A percentile compares a stretch with the other conserved stretches of the same genome.
Conservation (phyloP, 169 alveolate genomes). For the Blepharisma undulans region DNA sequence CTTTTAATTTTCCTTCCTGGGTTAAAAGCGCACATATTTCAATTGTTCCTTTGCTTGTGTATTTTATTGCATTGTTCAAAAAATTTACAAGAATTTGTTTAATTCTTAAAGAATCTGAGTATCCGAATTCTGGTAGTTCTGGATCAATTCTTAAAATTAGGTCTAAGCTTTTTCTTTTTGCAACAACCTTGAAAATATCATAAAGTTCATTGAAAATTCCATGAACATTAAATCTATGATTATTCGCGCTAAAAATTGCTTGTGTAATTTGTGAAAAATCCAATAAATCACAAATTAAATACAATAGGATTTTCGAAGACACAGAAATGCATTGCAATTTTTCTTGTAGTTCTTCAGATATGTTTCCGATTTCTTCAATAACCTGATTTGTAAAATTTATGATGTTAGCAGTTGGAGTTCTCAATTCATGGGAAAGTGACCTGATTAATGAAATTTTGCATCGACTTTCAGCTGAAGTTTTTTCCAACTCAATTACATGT, state of each 20-base stretch:
- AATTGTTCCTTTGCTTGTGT: not conserved
- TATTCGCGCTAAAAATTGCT: not conserved
- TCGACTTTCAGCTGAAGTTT: not conserved
- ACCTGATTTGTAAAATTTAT: not conserved
- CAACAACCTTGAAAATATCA: not conserved
- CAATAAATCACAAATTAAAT: not conserved
- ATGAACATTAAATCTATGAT: not conserved
- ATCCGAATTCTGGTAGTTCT: not conserved
- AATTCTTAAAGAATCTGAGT: not conserved
- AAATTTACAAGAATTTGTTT: not conserved
- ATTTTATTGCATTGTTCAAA: not conserved
- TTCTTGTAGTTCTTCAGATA: not conserved
- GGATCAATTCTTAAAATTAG: not conserved
- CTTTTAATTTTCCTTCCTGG: not conserved
- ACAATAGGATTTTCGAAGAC: not conserved
- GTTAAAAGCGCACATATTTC: not conserved
- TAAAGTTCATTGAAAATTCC: not conserved
- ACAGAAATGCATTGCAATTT: not conserved
- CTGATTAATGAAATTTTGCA: not conserved
- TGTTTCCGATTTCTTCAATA: not conserved
- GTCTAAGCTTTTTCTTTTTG: not conserved
- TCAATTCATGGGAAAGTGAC: not conserved
- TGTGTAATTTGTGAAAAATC: not conserved
- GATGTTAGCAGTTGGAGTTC: not conserved
- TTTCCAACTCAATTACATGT: not conserved